These are phyloP conservation scores for Rhazya stricta DNA, from an alignment of 257 asterid genomes.

Conservation along the genomic window DNA sequence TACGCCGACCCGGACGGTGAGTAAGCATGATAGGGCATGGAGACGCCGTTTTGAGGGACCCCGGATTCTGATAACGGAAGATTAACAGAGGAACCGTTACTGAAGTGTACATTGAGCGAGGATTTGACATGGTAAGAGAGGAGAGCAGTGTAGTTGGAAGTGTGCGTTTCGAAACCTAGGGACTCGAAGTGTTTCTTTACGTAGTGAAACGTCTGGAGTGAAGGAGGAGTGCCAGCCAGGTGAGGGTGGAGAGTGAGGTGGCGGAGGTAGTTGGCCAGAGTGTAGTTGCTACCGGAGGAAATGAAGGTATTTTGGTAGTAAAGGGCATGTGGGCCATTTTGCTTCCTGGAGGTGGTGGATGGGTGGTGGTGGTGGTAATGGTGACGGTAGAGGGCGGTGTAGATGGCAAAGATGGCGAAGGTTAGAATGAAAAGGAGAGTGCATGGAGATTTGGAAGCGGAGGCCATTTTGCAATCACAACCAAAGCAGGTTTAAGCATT, in stretches of 20 bases:
- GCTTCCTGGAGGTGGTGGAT: slow-evolving; percentile 6
- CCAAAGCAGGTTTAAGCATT: slow-evolving; percentile 6
- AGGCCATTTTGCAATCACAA: slow-evolving; percentile 19
- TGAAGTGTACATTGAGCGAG: slow-evolving; percentile 49
- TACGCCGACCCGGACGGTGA: slow-evolving; percentile 80
- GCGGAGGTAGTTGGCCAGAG: slow-evolving; percentile 77
- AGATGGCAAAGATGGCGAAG: slow-evolving; percentile 36
- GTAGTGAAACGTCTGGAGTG: slow-evolving; percentile 60
- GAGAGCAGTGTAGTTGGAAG: slow-evolving; percentile 55
- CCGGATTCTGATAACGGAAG: slow-evolving; percentile 48
- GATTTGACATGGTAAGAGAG: slow-evolving; percentile 70
- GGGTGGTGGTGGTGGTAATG: slow-evolving; percentile 22
- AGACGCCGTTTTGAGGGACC: slow-evolving; percentile 34
- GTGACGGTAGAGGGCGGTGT: slow-evolving; percentile 39
- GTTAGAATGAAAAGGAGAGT: slow-evolving; percentile 37
- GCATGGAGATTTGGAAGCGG: slow-evolving; percentile 40
- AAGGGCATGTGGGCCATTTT: slow-evolving; percentile 7
- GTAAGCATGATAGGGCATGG: slow-evolving; percentile 77
- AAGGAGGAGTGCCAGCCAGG: slow-evolving; percentile 71
- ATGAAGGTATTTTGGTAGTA: slow-evolving; percentile 43
- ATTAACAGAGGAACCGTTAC: slow-evolving; percentile 36
- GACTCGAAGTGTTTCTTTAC: slow-evolving; percentile 62
- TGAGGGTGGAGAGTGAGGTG: slow-evolving; percentile 88
- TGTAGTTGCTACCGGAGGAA: slow-evolving; percentile 61
- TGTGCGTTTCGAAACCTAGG: slow-evolving; percentile 44